Evolutionary conservation across 345 rosid species (phyloP).

Genomic region (Populus pruinosa): DNA sequence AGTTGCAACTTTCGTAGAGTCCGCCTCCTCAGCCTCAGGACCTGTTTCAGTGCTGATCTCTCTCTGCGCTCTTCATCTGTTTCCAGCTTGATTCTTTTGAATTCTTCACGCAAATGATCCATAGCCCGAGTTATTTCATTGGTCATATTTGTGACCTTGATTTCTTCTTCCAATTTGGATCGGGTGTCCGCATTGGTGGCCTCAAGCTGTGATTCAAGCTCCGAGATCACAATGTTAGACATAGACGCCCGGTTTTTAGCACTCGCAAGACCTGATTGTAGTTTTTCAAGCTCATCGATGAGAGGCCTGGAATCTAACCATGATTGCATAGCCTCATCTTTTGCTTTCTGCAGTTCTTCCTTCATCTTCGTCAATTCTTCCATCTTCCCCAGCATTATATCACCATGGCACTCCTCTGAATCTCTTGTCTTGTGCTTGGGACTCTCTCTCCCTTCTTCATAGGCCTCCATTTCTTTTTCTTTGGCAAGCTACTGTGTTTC

Average conservation of each 20-base stretch:
- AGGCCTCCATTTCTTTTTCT: constrained; percentile 4
- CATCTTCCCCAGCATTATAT: constrained; percentile 20
- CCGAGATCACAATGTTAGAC: constrained; percentile 26
- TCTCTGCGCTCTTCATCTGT: constrained; percentile 25
- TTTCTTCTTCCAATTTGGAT: constrained; percentile 34
- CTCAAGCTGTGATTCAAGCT: constrained; percentile 38
- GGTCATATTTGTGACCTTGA: constrained; percentile 15
- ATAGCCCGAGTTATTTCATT: constrained; percentile 17
- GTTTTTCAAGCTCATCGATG: constrained; percentile 51
- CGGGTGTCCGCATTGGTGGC: constrained; percentile 13
- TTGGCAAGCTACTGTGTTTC: not conserved
- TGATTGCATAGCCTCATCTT: constrained; percentile 40
- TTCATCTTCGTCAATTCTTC: constrained; percentile 31
- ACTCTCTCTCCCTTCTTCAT: constrained; percentile 4
- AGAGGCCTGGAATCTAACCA: constrained; percentile 59
- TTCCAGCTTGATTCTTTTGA: constrained; percentile 25
- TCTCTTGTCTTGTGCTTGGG: not conserved
- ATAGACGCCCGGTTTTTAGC: constrained; percentile 35
- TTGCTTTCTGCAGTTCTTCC: constrained; percentile 41
- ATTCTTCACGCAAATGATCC: constrained; percentile 22
- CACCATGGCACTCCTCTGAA: not conserved
- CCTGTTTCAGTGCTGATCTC: constrained; percentile 34
- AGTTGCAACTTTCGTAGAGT: constrained; percentile 38
- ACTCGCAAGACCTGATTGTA: constrained; percentile 30
- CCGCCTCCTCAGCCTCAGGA: constrained; percentile 40